Evolutionary conservation across 2,329 filamentous ascomycete genomes (phyloP).

Genomic region (Metarhizium robertsii): DNA sequence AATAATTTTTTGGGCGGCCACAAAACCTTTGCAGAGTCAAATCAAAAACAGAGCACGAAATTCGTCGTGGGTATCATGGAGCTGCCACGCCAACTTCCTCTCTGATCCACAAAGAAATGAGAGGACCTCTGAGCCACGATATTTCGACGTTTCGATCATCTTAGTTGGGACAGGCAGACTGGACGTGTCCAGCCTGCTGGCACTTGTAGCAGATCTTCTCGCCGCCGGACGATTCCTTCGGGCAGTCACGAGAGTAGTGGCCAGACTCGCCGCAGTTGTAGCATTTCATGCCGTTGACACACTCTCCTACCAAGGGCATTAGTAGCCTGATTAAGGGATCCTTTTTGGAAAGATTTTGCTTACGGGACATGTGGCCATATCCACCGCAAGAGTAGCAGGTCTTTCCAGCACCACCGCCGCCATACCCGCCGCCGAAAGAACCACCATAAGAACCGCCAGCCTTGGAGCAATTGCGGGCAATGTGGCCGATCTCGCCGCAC

Average conservation of each 20-base stretch:
- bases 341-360: conserved; percentile 20
- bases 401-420: conserved; percentile 51
- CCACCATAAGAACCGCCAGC: conserved; percentile 39
- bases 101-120: conserved; percentile 12
- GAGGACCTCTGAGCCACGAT: conserved; percentile 13
- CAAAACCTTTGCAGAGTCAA: conserved; percentile 16
- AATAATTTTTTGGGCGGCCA: conserved; percentile 9
- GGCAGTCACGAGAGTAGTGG: conserved; percentile 92
- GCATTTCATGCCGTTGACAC: conserved; percentile 98
- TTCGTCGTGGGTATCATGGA: conserved; percentile 33
- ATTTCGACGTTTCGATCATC: neutral
- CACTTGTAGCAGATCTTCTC: conserved; percentile 99
- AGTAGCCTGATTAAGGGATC: neutral
- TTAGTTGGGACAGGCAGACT: conserved; percentile 81
- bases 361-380: conserved; percentile 89
- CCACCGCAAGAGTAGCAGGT: conserved; percentile 99
- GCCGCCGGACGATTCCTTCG: conserved; percentile 73
- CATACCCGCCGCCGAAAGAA: conserved; percentile 27
- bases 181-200: conserved; percentile 76
- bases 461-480: conserved; percentile 82
- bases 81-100: conserved; percentile 30
- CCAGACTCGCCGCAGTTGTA: conserved; percentile 97
- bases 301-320: conserved; percentile 53
- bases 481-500: conserved; percentile 94
- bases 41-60: conserved; percentile 13